These are phyloP conservation scores for Caryopteris hybrid DNA, from an alignment of 305 asterid species.

Conservation along the genomic window DNA sequence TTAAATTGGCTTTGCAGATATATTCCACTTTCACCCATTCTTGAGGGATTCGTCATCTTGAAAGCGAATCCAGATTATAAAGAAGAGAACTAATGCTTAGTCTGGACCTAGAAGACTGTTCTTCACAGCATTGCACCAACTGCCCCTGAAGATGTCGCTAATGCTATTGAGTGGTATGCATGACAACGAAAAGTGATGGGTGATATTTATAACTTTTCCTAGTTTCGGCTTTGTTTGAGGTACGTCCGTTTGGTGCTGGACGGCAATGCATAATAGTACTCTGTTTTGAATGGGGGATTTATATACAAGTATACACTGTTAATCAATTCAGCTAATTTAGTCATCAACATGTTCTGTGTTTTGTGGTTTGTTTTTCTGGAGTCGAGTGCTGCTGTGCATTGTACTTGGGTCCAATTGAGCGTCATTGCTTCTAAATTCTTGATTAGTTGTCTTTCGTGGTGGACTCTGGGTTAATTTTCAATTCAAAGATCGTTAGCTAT, in stretches of 20 bases:
- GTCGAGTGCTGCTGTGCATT: no score
- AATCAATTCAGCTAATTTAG: not conserved
- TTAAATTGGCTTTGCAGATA: slow-evolving; percentile 41
- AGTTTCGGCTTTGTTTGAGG: not conserved
- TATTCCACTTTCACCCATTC: slow-evolving; percentile 81
- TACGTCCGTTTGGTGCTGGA: not conserved
- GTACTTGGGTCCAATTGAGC: no score
- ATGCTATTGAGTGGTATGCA: no score
- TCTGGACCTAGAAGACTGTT: no score
- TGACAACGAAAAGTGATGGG: no score
- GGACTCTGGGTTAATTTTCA: no score
- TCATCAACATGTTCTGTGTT: not conserved
- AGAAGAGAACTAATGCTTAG: slow-evolving; percentile 48
- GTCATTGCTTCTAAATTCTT: no score
- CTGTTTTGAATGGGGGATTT: not conserved
- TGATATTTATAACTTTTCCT: no score
- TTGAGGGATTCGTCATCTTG: slow-evolving; percentile 91
- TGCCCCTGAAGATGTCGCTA: not conserved
- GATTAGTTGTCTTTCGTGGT: no score
- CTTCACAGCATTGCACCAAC: no score
- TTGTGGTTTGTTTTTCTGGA: no score
- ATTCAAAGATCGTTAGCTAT: no score
- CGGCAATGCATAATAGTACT: not conserved
- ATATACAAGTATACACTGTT: not conserved
- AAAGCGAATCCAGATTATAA: slow-evolving; percentile 87